Base-by-base conservation (phyloP, 495 filamentous ascomycete genomes). In the Aspergillus cristatus region DNA sequence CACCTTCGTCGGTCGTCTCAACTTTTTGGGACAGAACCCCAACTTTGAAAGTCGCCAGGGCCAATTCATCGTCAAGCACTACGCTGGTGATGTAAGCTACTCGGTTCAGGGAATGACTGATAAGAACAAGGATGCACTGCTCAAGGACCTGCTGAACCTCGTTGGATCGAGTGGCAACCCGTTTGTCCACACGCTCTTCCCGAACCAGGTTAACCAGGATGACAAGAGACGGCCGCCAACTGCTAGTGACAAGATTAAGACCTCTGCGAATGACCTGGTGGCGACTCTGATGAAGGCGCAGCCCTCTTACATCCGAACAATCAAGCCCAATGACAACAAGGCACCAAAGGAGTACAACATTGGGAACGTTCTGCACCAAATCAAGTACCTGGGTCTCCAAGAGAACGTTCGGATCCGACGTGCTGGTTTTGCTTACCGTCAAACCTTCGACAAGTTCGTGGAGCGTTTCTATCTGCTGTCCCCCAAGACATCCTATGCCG, bases 301-400 rank as follows among this genome's bases (percentile, higher is more conserved):
- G 37, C 93, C 93, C 2, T 94, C 86, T 0, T 99, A 99, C 53
- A 99, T 99, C 53, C 84, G 93, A 48, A 99, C 93, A 3, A 99
- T 99, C 62, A 99, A 99, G 58, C 93, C 93, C 3, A 99, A 99
- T 60, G 93, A 99, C 50, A 97, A 95, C 65, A 97, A 97, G 60
- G 90, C 86, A 7, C 82, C 87, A 0, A 75, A 74, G 14, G 91
- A 99, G 57, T 99, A 95, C 55, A 94, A 93, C 46, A 71, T 67
- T 8, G 78, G 78, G 17, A 96, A 95, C 51, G 93, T 97, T 24
- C 70, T 97, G 44, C 93, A 99, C 72, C 93, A 99, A 60, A 93
- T 99, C 74, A 97, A 99, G 51, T 99, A 99, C 53, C 82, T 99
- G 12, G 93, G 93, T 74, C 67, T 99, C 7, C 89, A 97, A 53